Conservation (phyloP, 805 yeast species). For the Nakazawaea ernobii region DNA sequence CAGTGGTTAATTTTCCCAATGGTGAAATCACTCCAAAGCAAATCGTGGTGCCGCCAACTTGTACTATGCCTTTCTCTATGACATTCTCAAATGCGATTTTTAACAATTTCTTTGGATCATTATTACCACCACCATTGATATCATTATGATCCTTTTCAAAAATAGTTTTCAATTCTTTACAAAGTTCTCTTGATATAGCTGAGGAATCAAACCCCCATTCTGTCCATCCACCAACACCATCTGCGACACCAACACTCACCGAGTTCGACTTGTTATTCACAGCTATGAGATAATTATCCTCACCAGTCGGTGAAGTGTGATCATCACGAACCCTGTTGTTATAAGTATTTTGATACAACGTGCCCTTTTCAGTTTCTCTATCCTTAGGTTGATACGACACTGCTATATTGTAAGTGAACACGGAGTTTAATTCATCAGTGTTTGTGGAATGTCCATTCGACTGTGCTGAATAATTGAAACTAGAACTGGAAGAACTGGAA, state of each 20-base stretch:
- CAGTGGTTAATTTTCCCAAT: slow-evolving; percentile 49
- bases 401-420: slow-evolving; percentile 45
- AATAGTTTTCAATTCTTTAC: slow-evolving; percentile 43
- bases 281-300: slow-evolving; percentile 58
- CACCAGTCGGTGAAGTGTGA: slow-evolving; percentile 59
- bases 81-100: slow-evolving; percentile 51
- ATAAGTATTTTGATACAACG: slow-evolving; percentile 16
- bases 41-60: slow-evolving; percentile 93
- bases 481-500: slow-evolving; percentile 12
- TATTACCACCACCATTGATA: slow-evolving; percentile 2
- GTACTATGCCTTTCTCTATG: slow-evolving; percentile 48
- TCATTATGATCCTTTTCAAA: slow-evolving; percentile 26
- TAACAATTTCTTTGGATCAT: slow-evolving; percentile 34
- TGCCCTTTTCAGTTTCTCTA: slow-evolving; percentile 41
- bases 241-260: slow-evolving; percentile 76
- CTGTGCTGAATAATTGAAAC: slow-evolving; percentile 12
- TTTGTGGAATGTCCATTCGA: slow-evolving; percentile 15
- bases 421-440: slow-evolving; percentile 13
- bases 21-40: slow-evolving; percentile 69
- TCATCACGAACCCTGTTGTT: slow-evolving; percentile 23
- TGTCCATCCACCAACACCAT: slow-evolving; percentile 98
- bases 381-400: slow-evolving; percentile 75
- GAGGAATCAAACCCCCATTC: slow-evolving; percentile 87
- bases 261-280: slow-evolving; percentile 26
- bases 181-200: slow-evolving; percentile 77